Evolutionary conservation across 176 grass and related monocot species (phyloP), one percentile per base, ranked within the genome.

Genomic region (Zoysia japonica): DNA sequence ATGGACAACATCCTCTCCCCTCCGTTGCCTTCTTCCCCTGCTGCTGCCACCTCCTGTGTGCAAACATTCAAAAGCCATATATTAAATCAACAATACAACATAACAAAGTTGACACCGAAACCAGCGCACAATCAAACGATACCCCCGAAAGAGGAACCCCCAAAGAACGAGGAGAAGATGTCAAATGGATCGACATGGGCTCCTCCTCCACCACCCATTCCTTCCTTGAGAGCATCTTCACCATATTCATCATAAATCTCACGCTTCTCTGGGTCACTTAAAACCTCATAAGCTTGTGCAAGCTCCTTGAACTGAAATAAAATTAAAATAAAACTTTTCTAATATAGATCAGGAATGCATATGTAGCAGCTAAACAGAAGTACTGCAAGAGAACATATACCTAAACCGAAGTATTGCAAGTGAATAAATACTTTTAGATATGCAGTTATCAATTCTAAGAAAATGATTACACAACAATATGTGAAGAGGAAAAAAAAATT

Each of bases 131-230:
- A 72, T 66, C 37, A 56, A 53, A 53, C 3, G 38, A 74, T 68
- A 98, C 95, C 95, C 47, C 95, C 92, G 76, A 94, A 94, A 61
- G 90, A 83, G 67, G 78, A 72, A 3, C 95, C 59, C 3, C 59
- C 95, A 49, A 98, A 98, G 71, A 98, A 98, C n/a, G 95, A 98
- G 70, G 91, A 91, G 84, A 98, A 98, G 57, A 98, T 98, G 73
- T 98, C 92, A 69, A 98, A 98, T 67, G 95, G 95, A 55, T 98
- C 92, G 67, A 75, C 89, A 56, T 81, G 85, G 61, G 67, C 47
- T 49, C 94, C 85, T 49, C 91, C 92, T 12, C 92, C 90, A 7
- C 92, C 90, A 9, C 95, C 95, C 92, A 98, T 98, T 90, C 95
- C 95, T 88, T 98, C 95, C 81, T 98, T 98, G 35, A 98, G 90